Percentiles rank a stretch among this genome's conserved stretches.
Conservation (phyloP, 2,329 filamentous ascomycete species). For the Mollisia scopiformis region DNA sequence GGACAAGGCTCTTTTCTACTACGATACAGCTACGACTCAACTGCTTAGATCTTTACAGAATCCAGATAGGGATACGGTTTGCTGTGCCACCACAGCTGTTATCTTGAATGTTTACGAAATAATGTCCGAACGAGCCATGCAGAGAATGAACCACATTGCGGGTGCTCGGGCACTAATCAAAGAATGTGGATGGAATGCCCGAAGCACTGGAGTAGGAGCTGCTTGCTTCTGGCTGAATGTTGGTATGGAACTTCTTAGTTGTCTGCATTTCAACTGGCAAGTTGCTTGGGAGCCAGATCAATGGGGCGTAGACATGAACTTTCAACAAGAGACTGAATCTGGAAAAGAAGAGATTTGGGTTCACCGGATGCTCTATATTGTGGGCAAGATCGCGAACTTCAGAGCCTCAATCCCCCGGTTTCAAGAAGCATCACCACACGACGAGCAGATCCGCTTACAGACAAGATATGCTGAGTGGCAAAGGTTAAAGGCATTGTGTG, state of each 20-base stretch:
- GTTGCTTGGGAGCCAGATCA: slow-evolving; percentile 88
- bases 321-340: slow-evolving; percentile 57
- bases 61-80: slow-evolving; percentile 78
- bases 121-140: slow-evolving; percentile 79
- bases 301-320: slow-evolving; percentile 84
- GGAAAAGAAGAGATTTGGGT: slow-evolving; percentile 85
- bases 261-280: slow-evolving; percentile 84
- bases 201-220: slow-evolving; percentile 75
- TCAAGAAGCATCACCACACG: slow-evolving; percentile 60
- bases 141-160: slow-evolving; percentile 88
- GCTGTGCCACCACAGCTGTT: slow-evolving; percentile 86
- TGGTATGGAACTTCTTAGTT: slow-evolving; percentile 86
- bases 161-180: slow-evolving; percentile 85
- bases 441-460: slow-evolving; percentile 65
- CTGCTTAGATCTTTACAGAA: slow-evolving; percentile 79
- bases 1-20: slow-evolving; percentile 80
- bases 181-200: slow-evolving; percentile 87
- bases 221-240: slow-evolving; percentile 96
- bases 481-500: slow-evolving; percentile 77
- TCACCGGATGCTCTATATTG: slow-evolving; percentile 84
- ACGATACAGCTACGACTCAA: slow-evolving; percentile 81
- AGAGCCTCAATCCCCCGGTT: slow-evolving; percentile 68
- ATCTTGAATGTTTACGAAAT: slow-evolving; percentile 92
- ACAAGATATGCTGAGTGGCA: slow-evolving; percentile 77
- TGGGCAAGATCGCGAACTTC: slow-evolving; percentile 87